Conservation (phyloP, 768 basidiomycete species). For the Pleurotus sapidus region DNA sequence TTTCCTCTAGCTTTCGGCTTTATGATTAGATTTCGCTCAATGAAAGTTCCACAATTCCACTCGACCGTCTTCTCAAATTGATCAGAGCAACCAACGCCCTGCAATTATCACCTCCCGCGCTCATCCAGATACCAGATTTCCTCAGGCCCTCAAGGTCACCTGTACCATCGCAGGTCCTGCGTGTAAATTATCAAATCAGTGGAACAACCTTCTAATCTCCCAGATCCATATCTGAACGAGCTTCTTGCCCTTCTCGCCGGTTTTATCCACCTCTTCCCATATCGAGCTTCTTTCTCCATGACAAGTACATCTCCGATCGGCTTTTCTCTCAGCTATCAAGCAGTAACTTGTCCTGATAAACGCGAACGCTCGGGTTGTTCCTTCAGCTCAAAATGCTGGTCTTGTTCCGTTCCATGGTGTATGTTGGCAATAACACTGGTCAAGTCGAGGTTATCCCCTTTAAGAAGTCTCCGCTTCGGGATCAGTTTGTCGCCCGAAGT, state of each 20-base stretch:
- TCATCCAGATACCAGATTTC: not conserved
- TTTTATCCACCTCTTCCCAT: not conserved
- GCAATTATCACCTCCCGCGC: not conserved
- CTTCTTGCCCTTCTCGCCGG: not conserved
- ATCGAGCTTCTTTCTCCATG: not conserved
- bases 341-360: not conserved
- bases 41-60: not conserved
- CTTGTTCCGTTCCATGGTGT: not conserved
- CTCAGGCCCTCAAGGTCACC: not conserved
- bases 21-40: not conserved
- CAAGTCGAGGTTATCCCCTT: not conserved
- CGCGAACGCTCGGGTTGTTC: not conserved
- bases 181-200: not conserved
- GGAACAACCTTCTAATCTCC: not conserved
- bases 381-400: not conserved
- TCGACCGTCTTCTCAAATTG: slow-evolving; percentile 1
- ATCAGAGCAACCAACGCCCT: not conserved
- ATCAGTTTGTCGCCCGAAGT: not conserved
- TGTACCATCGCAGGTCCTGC: not conserved
- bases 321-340: not conserved
- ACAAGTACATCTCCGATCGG: not conserved
- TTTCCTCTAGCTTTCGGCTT: not conserved
- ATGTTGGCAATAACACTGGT: not conserved
- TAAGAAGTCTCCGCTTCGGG: not conserved
- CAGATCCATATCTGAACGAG: not conserved